Evolutionary conservation across 1,284 basidiomycete species (phyloP).

Genomic region (Cystobasidium slooffiae): DNA sequence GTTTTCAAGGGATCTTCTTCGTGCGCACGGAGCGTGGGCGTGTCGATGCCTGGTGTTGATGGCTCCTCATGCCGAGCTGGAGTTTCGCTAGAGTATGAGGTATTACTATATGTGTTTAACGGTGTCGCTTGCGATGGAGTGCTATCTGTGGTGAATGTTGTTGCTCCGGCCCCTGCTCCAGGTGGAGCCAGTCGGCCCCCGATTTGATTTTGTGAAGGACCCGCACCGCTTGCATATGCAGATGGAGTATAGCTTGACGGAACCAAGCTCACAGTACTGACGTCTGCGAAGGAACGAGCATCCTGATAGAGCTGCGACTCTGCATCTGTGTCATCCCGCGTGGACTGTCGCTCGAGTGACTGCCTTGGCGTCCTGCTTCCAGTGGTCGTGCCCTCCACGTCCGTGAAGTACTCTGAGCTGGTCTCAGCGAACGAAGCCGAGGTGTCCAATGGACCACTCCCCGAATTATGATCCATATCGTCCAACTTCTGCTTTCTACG

Average conservation of each 20-base stretch:
- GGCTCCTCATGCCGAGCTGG: neutral
- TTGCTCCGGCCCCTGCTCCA: slow-evolving; percentile 1
- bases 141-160: neutral
- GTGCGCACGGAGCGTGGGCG: slow-evolving; percentile 24
- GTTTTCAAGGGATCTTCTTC: slow-evolving; percentile 21
- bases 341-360: slow-evolving; percentile 8
- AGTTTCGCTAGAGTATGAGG: neutral
- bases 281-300: slow-evolving; percentile 34
- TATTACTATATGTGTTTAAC: neutral
- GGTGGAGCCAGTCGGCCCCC: slow-evolving; percentile 14
- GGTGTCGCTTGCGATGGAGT: neutral
- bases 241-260: neutral
- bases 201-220: neutral
- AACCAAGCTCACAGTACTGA: slow-evolving; percentile 26
- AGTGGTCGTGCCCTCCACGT: slow-evolving; percentile 4
- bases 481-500: neutral
- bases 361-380: slow-evolving; percentile 18
- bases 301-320: slow-evolving; percentile 35
- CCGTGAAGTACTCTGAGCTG: slow-evolving; percentile 13
- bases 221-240: neutral
- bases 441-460: slow-evolving; percentile 13
- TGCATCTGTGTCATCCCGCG: slow-evolving; percentile 24
- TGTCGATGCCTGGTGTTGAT: slow-evolving; percentile 25
- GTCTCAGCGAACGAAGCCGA: slow-evolving; percentile 13
- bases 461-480: neutral